Evolutionary conservation across 805 yeast genomes (phyloP).

Genomic region (Isabelozyma heimii): DNA sequence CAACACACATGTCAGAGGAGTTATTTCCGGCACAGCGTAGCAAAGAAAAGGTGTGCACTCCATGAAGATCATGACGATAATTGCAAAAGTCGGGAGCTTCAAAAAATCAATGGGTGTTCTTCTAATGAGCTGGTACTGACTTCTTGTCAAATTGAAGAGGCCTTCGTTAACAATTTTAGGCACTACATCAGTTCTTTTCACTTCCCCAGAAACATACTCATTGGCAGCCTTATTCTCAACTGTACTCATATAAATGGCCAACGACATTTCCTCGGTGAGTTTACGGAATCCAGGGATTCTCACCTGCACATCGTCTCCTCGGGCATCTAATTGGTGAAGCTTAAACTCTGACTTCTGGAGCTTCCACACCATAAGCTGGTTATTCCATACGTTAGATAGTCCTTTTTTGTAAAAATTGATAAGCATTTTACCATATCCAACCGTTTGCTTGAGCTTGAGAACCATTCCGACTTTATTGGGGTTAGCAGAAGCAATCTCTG

Average conservation of each 20-base stretch:
- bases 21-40: conserved; percentile 50
- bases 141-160: conserved; percentile 43
- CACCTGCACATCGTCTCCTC: conserved; percentile 23
- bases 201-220: conserved; percentile 14
- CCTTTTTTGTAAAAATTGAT: conserved; percentile 59
- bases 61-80: conserved; percentile 47
- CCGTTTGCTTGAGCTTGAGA: conserved; percentile 36
- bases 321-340: neutral
- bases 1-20: conserved; percentile 58
- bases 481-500: conserved; percentile 17
- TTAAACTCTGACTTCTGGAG: conserved; percentile 16
- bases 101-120: conserved; percentile 50
- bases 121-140: conserved; percentile 48
- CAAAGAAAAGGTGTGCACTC: conserved; percentile 56
- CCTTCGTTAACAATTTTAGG: conserved; percentile 6
- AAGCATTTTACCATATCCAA: conserved; percentile 43
- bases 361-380: conserved; percentile 19
- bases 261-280: conserved; percentile 35
- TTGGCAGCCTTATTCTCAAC: conserved; percentile 32
- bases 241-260: conserved; percentile 29
- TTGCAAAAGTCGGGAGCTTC: conserved; percentile 53
- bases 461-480: conserved; percentile 10
- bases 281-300: conserved; percentile 31
- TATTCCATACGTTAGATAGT: conserved; percentile 52
- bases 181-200: conserved; percentile 11